These are phyloP conservation scores for Talaromyces atroroseus DNA, from an alignment of 2,329 filamentous ascomycete species.

Conservation along the genomic window DNA sequence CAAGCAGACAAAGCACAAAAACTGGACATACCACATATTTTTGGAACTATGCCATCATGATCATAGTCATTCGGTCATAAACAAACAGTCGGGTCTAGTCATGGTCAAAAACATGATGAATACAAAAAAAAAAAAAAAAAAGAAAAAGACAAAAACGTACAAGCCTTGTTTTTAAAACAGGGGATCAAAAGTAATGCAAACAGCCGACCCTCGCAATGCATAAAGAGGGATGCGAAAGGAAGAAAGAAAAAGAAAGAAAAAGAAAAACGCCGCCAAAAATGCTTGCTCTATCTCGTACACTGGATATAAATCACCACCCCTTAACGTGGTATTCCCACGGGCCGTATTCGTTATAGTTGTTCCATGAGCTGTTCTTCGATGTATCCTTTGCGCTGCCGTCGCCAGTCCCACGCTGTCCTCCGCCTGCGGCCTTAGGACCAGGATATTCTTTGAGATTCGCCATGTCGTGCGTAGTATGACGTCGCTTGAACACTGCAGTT, in stretches of 20 bases:
- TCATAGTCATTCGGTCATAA: background rate
- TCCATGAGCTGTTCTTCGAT: conserved; percentile 68
- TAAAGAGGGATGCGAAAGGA: background rate
- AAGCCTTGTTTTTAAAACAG: background rate
- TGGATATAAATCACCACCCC: conserved; percentile 60
- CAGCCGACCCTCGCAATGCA: conserved; percentile 14
- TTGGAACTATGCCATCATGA: background rate
- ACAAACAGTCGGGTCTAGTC: background rate
- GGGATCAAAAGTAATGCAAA: conserved; percentile 8
- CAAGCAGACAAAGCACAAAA: background rate
- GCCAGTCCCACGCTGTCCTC: conserved; percentile 16
- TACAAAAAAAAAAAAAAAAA: background rate
- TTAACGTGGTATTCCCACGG: conserved; percentile 79
- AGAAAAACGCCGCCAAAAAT: conserved; percentile 6
- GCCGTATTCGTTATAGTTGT: conserved; percentile 78
- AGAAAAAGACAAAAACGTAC: background rate
- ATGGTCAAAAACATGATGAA: background rate
- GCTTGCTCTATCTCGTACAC: conserved; percentile 3
- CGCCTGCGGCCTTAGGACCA: conserved; percentile 49
- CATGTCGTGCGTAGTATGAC: conserved; percentile 86
- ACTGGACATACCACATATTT: background rate
- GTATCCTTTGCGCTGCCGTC: conserved; percentile 51
- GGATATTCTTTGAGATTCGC: conserved; percentile 81
- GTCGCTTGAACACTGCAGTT: conserved; percentile 80
- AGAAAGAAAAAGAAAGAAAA: background rate